These are phyloP conservation scores for Chlorophyllum brunneum DNA, from an alignment of 768 basidiomycete species.

Conservation along the genomic window DNA sequence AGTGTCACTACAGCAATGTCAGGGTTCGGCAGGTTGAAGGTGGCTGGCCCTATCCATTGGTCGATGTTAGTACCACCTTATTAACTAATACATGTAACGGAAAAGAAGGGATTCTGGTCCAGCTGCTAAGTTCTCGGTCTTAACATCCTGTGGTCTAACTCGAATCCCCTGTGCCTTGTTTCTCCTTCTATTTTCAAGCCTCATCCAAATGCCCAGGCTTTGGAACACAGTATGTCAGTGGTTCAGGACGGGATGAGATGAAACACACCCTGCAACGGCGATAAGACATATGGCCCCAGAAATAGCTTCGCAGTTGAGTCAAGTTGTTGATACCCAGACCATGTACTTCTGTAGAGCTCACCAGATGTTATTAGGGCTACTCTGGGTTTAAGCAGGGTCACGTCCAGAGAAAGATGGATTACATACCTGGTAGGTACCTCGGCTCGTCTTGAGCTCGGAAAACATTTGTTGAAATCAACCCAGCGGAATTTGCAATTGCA, in stretches of 20 bases:
- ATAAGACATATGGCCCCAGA: constrained; percentile 45
- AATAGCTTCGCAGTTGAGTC: constrained; percentile 27
- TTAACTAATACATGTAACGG: constrained; percentile 51
- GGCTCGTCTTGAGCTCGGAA: constrained; percentile 49
- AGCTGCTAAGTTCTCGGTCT: constrained; percentile 38
- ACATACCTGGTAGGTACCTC: constrained; percentile 40
- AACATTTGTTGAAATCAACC: constrained; percentile 49
- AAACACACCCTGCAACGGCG: constrained; percentile 33
- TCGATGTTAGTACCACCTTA: too few species aligned
- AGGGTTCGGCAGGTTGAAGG: too few species aligned
- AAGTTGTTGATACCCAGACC: background rate
- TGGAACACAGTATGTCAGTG: constrained; percentile 8
- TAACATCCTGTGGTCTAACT: constrained; percentile 39
- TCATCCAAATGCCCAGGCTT: constrained; percentile 46
- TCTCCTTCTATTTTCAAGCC: constrained; percentile 40
- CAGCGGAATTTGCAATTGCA: constrained; percentile 44
- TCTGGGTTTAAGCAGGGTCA: background rate
- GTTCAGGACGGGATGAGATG: background rate
- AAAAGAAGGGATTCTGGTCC: constrained; percentile 40
- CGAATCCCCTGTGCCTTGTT: constrained; percentile 38
- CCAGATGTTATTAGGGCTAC: constrained; percentile 42
- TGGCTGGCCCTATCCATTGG: too few species aligned
- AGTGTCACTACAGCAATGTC: too few species aligned
- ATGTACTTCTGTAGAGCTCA: constrained; percentile 17
- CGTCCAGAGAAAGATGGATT: background rate